phyloP scores from a whole-genome alignment of 805 yeast genomes.

The Pichia gijzeniarum region DNA sequence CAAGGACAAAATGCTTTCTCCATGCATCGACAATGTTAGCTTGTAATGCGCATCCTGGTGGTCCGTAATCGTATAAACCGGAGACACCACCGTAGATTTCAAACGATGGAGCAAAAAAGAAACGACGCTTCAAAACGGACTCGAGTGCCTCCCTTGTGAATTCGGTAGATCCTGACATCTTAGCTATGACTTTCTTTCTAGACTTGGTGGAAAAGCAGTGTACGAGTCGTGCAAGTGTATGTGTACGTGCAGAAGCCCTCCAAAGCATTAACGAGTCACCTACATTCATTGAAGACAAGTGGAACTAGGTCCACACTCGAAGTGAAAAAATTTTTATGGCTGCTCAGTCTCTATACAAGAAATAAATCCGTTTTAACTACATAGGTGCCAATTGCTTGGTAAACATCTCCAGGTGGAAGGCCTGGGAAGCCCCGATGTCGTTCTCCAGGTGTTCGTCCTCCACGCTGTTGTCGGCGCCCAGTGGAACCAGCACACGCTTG shows the following conservation, averaged over 20 bases:
- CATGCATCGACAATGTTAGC: conserved; percentile 91
- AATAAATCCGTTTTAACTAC: background rate
- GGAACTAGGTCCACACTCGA: too few species aligned
- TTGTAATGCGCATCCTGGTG: conserved; percentile 98
- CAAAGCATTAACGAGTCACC: too few species aligned
- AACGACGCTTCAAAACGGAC: conserved; percentile 87
- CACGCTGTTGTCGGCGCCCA: conserved; percentile 18
- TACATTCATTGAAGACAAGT: too few species aligned
- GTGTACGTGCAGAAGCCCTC: too few species aligned
- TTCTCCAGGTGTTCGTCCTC: conserved; percentile 28
- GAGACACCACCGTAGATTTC: conserved; percentile 98
- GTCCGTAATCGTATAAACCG: conserved; percentile 97
- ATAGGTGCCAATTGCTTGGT: conserved; percentile 15
- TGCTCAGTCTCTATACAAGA: too few species aligned
- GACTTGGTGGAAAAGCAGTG: background rate
- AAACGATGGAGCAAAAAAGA: conserved; percentile 95
- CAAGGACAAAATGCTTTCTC: conserved; percentile 96
- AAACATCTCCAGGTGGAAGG: conserved; percentile 38
- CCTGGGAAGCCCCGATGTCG: conserved; percentile 32
- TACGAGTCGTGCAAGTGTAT: too few species aligned
- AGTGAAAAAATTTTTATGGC: too few species aligned
- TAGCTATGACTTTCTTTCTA: conserved; percentile 6
- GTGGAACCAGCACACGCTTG: conserved; percentile 20
- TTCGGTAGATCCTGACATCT: conserved; percentile 19
- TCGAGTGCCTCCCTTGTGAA: conserved; percentile 87